Percentiles rank a stretch among this genome's conserved stretches.
These are phyloP conservation scores for Meira miltonrushii DNA, from an alignment of 1,284 basidiomycete species.

Conservation along the genomic window DNA sequence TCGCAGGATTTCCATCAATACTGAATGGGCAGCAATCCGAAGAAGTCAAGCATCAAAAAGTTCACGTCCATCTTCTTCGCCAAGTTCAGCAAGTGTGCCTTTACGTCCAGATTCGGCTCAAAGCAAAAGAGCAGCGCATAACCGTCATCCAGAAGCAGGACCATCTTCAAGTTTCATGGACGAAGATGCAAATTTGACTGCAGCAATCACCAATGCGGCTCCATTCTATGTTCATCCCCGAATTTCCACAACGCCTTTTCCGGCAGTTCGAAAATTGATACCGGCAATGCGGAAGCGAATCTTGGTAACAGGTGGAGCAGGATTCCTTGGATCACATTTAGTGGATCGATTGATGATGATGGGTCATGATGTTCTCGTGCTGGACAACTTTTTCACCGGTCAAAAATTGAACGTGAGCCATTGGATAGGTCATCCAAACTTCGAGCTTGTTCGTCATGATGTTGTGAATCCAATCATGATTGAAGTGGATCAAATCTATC, in stretches of 20 bases:
- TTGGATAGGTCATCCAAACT: conserved; percentile 88
- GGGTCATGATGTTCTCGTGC: conserved; percentile 92
- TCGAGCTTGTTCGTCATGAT: conserved; percentile 94
- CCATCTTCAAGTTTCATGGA: background rate
- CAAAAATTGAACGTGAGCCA: conserved; percentile 76
- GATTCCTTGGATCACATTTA: conserved; percentile 95
- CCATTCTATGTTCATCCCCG: background rate
- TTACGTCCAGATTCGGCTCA: conserved; percentile 1
- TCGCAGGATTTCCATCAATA: too few species aligned
- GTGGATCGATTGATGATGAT: conserved; percentile 89
- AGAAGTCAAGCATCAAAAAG: too few species aligned
- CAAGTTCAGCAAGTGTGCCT: too few species aligned
- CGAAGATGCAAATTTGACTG: background rate
- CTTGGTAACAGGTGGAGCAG: conserved; percentile 86
- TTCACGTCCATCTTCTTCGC: too few species aligned
- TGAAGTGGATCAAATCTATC: conserved; percentile 45
- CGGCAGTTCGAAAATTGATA: background rate
- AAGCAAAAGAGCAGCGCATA: background rate
- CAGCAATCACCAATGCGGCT: background rate
- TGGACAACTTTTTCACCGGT: conserved; percentile 98
- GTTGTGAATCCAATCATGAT: conserved; percentile 56
- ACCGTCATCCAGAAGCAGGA: conserved; percentile 4
- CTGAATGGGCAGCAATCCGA: too few species aligned
- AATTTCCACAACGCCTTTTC: background rate
- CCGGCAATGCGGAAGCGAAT: conserved; percentile 71